Percentiles rank a stretch among this genome's conserved stretches.
Evolutionary conservation across 768 basidiomycete species (phyloP).

Genomic region (Hebeloma cylindrosporum): DNA sequence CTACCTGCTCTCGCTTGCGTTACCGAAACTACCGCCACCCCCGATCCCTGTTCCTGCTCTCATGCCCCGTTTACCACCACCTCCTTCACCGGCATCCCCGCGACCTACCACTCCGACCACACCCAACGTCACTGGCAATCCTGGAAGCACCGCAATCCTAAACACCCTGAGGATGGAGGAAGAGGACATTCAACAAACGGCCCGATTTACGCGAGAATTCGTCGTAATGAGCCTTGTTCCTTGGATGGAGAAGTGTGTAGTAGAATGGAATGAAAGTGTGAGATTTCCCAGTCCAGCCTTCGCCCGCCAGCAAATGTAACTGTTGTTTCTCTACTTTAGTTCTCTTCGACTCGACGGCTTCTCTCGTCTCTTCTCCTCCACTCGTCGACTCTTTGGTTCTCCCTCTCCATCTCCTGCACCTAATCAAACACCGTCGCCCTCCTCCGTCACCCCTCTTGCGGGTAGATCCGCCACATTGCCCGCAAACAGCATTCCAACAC

Average conservation of each 20-base stretch:
- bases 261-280: constrained; percentile 92
- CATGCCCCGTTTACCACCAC: constrained; percentile 66
- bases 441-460: constrained; percentile 42
- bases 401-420: constrained; percentile 49
- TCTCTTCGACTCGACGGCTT: constrained; percentile 73
- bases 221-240: constrained; percentile 87
- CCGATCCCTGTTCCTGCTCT: constrained; percentile 67
- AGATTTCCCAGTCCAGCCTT: constrained; percentile 13
- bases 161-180: constrained; percentile 60
- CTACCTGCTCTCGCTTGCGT: constrained; percentile 62
- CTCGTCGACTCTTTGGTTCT: constrained; percentile 79
- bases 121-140: constrained; percentile 21
- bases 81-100: constrained; percentile 36
- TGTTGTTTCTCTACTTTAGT: constrained; percentile 37
- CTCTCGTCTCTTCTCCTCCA: constrained; percentile 86
- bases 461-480: constrained; percentile 37
- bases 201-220: constrained; percentile 83
- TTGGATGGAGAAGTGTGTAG: constrained; percentile 94
- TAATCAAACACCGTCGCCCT: constrained; percentile 37
- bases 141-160: constrained; percentile 26
- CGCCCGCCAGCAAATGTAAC: neutral
- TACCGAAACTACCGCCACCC: constrained; percentile 63
- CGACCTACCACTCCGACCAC: constrained; percentile 19
- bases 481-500: constrained; percentile 30
- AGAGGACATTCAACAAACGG: constrained; percentile 71